phyloP scores from a whole-genome alignment of 176 grass and related monocot species.

The Oryza rufipogon region DNA sequence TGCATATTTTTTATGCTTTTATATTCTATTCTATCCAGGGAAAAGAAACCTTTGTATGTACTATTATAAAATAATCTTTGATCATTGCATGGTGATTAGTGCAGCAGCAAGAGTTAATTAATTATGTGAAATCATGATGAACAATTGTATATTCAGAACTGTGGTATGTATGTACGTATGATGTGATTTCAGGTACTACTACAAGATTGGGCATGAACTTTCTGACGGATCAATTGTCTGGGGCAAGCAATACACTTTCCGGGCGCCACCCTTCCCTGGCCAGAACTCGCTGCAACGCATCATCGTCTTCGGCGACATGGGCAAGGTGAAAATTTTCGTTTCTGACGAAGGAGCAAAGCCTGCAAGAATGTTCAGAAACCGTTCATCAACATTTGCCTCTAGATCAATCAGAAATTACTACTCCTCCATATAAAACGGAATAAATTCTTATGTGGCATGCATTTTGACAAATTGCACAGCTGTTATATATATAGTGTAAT shows the following conservation, averaged over 20 bases:
- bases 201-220: conserved; percentile 76
- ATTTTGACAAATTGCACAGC: too few relatives aligned
- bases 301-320: conserved; percentile 93
- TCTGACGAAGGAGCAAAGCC: background rate
- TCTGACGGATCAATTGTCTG: conserved; percentile 63
- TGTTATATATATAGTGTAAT: too few relatives aligned
- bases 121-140: background rate
- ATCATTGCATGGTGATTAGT: background rate
- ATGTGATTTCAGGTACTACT: conserved; percentile 66
- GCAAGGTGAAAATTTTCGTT: conserved; percentile 52
- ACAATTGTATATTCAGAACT: background rate
- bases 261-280: conserved; percentile 71
- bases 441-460: too few relatives aligned
- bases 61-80: background rate
- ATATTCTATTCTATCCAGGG: too few relatives aligned
- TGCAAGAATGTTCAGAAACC: background rate
- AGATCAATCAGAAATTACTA: too few relatives aligned
- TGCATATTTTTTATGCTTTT: too few relatives aligned
- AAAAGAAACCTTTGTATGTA: too few relatives aligned
- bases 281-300: conserved; percentile 82
- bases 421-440: too few relatives aligned
- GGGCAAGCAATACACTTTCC: conserved; percentile 74
- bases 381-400: background rate
- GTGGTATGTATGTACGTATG: background rate
- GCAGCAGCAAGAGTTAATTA: background rate